Percentiles rank a stretch among this genome's conserved stretches.
Conservation (phyloP, 805 yeast species). For the Cyberlindnera maclurae region DNA sequence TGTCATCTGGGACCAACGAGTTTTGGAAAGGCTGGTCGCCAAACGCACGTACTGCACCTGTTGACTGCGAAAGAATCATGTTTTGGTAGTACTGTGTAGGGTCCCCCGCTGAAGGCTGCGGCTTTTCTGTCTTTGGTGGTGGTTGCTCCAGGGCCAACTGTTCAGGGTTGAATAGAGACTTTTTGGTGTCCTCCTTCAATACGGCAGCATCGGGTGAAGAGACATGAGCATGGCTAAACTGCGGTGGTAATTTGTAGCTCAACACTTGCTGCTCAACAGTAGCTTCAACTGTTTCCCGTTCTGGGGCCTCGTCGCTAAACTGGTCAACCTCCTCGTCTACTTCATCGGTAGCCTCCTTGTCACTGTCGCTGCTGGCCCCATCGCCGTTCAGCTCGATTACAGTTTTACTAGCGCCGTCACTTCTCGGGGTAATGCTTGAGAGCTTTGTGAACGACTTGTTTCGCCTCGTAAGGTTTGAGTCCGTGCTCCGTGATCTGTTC, state of each 20-base stretch:
- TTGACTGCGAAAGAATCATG: conserved; percentile 45
- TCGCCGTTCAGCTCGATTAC: conserved; percentile 13
- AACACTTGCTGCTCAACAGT: conserved; percentile 5
- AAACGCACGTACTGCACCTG: conserved; percentile 40
- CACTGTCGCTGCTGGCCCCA: conserved; percentile 7
- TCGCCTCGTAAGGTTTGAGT: conserved; percentile 12
- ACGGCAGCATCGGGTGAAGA: no score
- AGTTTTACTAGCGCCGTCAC: conserved; percentile 5
- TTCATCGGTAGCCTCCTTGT: conserved; percentile 10
- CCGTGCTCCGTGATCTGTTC: conserved; percentile 21
- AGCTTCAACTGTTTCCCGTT: background rate
- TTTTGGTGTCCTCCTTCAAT: conserved; percentile 1
- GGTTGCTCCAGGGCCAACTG: conserved; percentile 3
- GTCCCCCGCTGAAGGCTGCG: conserved; percentile 7
- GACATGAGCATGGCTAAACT: conserved; percentile 16
- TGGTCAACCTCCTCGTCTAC: conserved; percentile 22
- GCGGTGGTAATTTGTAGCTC: conserved; percentile 20
- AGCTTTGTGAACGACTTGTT: conserved; percentile 18
- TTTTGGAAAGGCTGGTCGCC: conserved; percentile 26
- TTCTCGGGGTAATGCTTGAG: conserved; percentile 13
- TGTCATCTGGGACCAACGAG: conserved; percentile 17
- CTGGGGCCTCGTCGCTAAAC: conserved; percentile 16
- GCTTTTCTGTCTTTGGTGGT: conserved; percentile 2
- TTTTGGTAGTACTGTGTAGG: conserved; percentile 31
- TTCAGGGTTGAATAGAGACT: conserved; percentile 10